These are phyloP conservation scores for Simplicillium aogashimaense DNA, from an alignment of 2,329 filamentous ascomycete genomes.

Conservation along the genomic window DNA sequence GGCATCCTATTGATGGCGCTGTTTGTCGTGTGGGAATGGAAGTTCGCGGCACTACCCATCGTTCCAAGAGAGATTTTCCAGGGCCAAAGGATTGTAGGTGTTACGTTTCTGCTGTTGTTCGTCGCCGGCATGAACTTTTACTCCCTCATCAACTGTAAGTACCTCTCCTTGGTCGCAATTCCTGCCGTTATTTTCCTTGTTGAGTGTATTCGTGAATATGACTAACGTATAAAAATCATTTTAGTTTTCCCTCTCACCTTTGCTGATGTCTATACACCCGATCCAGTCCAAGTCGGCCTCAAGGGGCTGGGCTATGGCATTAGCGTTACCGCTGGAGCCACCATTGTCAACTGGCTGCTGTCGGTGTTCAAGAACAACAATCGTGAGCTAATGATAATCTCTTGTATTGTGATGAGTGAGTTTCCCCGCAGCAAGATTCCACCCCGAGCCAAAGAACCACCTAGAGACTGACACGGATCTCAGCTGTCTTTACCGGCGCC, in stretches of 20 bases:
- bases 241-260: no score
- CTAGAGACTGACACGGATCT: no score
- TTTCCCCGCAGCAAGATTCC: no score
- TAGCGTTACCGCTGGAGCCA: constrained; percentile 51
- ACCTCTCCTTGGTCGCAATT: not conserved
- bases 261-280: no score
- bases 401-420: no score
- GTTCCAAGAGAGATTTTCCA: not conserved
- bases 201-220: no score
- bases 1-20: not conserved
- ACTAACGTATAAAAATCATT: no score
- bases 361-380: constrained; percentile 48
- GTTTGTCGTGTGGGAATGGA: not conserved
- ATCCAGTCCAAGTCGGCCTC: constrained; percentile 53
- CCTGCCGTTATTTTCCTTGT: no score
- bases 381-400: no score
- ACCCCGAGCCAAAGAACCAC: no score
- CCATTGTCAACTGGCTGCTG: constrained; percentile 46
- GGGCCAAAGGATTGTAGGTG: not conserved
- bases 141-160: not conserved
- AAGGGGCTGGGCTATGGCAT: constrained; percentile 56
- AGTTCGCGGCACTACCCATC: not conserved
- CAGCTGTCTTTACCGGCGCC: not conserved
- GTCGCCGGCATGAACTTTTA: not conserved
- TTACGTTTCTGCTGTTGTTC: not conserved